A percentile compares a stretch with the other conserved stretches of the same genome.
phyloP scores from a whole-genome alignment of 371 early-diverging fungal genomes.

The Zancudomyces culisetae region DNA sequence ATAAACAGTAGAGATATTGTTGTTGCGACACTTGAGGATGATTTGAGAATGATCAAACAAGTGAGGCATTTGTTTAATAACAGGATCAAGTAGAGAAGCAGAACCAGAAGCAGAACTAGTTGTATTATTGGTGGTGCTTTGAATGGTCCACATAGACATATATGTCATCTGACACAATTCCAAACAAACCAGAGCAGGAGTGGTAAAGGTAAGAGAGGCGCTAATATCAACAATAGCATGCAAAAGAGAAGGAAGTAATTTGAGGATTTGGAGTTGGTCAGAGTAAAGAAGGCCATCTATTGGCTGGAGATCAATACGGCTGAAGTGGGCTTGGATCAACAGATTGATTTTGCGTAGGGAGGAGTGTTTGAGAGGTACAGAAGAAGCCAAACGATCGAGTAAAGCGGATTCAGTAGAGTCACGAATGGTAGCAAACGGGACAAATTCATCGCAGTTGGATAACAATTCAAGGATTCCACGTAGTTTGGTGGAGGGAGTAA shows the following conservation, averaged over 20 bases:
- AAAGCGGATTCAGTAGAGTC: slow-evolving; percentile 77
- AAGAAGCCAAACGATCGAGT: slow-evolving; percentile 56
- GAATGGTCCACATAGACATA: slow-evolving; percentile 91
- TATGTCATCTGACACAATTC: slow-evolving; percentile 91
- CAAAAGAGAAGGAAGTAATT: slow-evolving; percentile 47
- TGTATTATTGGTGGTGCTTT: too few relatives aligned
- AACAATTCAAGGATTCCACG: slow-evolving; percentile 81
- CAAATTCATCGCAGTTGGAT: slow-evolving; percentile 78
- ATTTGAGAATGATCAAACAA: slow-evolving; percentile 41
- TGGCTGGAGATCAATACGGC: slow-evolving; percentile 59
- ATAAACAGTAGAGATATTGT: slow-evolving; percentile 67
- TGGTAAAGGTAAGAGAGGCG: slow-evolving; percentile 76
- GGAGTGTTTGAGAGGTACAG: slow-evolving; percentile 32
- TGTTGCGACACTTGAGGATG: slow-evolving; percentile 42
- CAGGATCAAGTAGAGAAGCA: too few relatives aligned
- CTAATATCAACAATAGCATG: slow-evolving; percentile 93
- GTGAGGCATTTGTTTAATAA: slow-evolving; percentile 76
- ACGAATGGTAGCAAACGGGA: slow-evolving; percentile 86
- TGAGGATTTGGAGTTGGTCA: slow-evolving; percentile 44
- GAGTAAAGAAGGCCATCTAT: slow-evolving; percentile 78
- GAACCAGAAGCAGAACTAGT: too few relatives aligned
- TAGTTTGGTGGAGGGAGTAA: slow-evolving; percentile 68
- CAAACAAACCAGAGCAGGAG: slow-evolving; percentile 80
- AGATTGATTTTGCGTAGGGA: slow-evolving; percentile 50
- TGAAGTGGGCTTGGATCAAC: slow-evolving; percentile 86